Conservation (phyloP, 73 alveolate species). For the Paramecium bursaria region DNA sequence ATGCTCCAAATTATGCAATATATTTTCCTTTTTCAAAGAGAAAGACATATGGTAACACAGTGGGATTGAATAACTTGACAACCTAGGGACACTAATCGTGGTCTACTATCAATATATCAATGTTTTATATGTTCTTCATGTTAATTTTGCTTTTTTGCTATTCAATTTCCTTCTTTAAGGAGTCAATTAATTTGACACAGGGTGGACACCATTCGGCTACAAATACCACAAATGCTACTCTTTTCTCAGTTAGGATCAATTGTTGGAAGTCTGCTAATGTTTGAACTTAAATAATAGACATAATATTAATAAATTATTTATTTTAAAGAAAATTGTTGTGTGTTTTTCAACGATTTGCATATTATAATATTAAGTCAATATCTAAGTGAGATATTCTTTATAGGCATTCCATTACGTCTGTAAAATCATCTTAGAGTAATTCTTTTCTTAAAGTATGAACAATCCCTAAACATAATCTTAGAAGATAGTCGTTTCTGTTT, state of each 20-base stretch:
- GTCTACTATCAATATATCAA: slow-evolving; percentile 44
- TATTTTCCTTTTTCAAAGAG: slow-evolving; percentile 54
- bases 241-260: slow-evolving; percentile 14
- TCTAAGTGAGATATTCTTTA: too few relatives aligned
- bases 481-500: slow-evolving; percentile 7
- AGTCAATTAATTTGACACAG: slow-evolving; percentile 11
- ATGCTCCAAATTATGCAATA: slow-evolving; percentile 56
- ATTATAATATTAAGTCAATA: too few relatives aligned
- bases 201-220: slow-evolving; percentile 62
- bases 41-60: slow-evolving; percentile 37
- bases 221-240: slow-evolving; percentile 25
- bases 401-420: slow-evolving; percentile 55
- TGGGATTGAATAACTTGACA: slow-evolving; percentile 44
- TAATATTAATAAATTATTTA: slow-evolving; percentile 32
- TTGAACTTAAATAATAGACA: slow-evolving; percentile 35
- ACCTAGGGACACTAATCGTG: slow-evolving; percentile 26
- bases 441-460: neutral
- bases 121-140: neutral
- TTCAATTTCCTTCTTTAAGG: slow-evolving; percentile 28
- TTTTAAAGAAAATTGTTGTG: slow-evolving; percentile 15
- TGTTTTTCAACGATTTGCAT: too few relatives aligned
- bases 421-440: slow-evolving; percentile 13
- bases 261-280: neutral
- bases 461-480: slow-evolving; percentile 31
- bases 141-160: neutral